phyloP scores from a whole-genome alignment of 2,329 filamentous ascomycete species.

The Colletotrichum tropicale region DNA sequence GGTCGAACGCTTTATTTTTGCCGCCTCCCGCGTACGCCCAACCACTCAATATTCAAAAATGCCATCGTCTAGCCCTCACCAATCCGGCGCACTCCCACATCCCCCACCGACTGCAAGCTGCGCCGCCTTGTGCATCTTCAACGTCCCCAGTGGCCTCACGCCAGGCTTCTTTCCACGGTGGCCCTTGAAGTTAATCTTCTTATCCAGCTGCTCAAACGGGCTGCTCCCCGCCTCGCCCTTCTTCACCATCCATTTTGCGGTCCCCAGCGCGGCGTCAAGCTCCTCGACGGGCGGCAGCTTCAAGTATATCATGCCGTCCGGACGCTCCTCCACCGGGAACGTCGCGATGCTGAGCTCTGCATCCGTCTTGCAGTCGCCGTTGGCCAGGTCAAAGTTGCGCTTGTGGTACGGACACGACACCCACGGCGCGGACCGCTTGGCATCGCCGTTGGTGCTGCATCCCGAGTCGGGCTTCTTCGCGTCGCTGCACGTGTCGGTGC shows the following conservation, averaged over 20 bases:
- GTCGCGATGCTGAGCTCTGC: slow-evolving; percentile 78
- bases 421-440: slow-evolving; percentile 60
- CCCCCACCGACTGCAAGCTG: slow-evolving; percentile 40
- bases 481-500: slow-evolving; percentile 32
- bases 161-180: slow-evolving; percentile 46
- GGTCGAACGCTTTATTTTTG: neutral
- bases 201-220: slow-evolving; percentile 50
- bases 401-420: slow-evolving; percentile 90
- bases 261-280: slow-evolving; percentile 79
- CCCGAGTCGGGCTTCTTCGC: slow-evolving; percentile 34
- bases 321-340: slow-evolving; percentile 75
- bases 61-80: neutral
- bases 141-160: slow-evolving; percentile 35
- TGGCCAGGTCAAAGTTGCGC: slow-evolving; percentile 80
- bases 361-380: slow-evolving; percentile 78
- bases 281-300: slow-evolving; percentile 82
- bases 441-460: slow-evolving; percentile 29
- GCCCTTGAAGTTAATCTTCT: slow-evolving; percentile 49
- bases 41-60: neutral
- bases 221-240: slow-evolving; percentile 63
- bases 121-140: slow-evolving; percentile 39
- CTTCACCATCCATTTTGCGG: slow-evolving; percentile 77
- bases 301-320: slow-evolving; percentile 79
- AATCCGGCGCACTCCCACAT: slow-evolving; percentile 41
- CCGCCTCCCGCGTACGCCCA: neutral